Conservation (phyloP, 306 rosid species). For the Mimosa pudica region DNA sequence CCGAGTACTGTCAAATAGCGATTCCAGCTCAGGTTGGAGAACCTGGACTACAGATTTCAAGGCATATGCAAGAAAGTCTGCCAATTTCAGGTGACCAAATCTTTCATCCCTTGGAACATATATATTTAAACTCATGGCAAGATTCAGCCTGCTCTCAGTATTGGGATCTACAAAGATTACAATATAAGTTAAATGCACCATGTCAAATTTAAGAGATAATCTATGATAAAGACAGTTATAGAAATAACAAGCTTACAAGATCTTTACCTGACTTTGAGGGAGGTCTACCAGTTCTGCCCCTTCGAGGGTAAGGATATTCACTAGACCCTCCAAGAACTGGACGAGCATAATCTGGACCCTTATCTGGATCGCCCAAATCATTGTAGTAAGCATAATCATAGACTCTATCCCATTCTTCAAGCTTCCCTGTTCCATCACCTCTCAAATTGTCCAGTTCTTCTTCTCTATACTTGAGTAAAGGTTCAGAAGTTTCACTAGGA, state of each 20-base stretch:
- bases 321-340: constrained; percentile 73
- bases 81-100: constrained; percentile 72
- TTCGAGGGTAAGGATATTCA: constrained; percentile 78
- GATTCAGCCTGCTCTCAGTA: constrained; percentile 56
- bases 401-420: neutral
- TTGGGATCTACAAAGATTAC: constrained; percentile 55
- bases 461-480: constrained; percentile 57
- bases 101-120: constrained; percentile 45
- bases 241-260: neutral
- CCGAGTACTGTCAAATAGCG: constrained; percentile 44
- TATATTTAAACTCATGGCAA: constrained; percentile 48
- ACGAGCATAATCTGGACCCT: constrained; percentile 49
- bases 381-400: neutral
- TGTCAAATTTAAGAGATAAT: neutral
- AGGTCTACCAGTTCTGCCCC: constrained; percentile 82
- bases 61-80: constrained; percentile 78
- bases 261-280: constrained; percentile 52
- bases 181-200: constrained; percentile 14
- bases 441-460: constrained; percentile 51
- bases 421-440: neutral
- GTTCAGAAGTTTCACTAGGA: constrained; percentile 62
- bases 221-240: neutral
- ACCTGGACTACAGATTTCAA: constrained; percentile 71
- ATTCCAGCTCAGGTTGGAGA: constrained; percentile 62
- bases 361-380: constrained; percentile 37